These are phyloP conservation scores for Eutrema japonicum DNA, from an alignment of 345 rosid genomes.

Conservation along the genomic window DNA sequence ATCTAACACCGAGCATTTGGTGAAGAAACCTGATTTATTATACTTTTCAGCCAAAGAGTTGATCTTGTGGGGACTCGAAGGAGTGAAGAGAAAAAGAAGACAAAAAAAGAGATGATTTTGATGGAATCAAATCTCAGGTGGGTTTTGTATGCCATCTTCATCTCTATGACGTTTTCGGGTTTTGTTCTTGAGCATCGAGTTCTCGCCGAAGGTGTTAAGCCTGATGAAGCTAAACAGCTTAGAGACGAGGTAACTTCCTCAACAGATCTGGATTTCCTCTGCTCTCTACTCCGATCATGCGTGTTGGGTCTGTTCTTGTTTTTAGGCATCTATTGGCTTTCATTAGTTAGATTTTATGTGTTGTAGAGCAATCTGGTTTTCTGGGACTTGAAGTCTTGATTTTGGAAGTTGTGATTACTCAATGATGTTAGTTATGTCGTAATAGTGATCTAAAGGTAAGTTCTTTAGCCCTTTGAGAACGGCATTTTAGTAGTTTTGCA, in stretches of 20 bases:
- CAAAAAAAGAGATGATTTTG: background rate
- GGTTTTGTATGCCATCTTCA: constrained; percentile 41
- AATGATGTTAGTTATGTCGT: background rate
- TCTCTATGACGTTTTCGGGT: constrained; percentile 36
- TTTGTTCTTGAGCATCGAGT: constrained; percentile 40
- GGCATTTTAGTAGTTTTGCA: background rate
- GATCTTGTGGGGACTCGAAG: background rate
- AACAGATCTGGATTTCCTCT: constrained; percentile 4
- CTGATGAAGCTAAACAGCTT: constrained; percentile 75
- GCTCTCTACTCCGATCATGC: background rate
- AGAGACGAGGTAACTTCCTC: constrained; percentile 76
- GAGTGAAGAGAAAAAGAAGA: background rate
- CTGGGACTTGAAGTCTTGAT: constrained; percentile 6
- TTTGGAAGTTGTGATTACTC: constrained; percentile 17
- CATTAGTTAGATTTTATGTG: background rate
- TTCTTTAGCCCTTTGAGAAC: constrained; percentile 9
- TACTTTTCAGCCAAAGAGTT: background rate
- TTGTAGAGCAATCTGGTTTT: background rate
- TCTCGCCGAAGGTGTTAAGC: constrained; percentile 69
- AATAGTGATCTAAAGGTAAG: background rate
- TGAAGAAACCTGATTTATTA: background rate
- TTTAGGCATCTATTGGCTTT: background rate
- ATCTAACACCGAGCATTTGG: background rate
- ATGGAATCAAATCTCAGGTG: constrained; percentile 40
- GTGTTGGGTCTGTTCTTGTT: background rate